phyloP scores from a whole-genome alignment of 805 yeast species.

The Hagleromyces aurorensis region DNA sequence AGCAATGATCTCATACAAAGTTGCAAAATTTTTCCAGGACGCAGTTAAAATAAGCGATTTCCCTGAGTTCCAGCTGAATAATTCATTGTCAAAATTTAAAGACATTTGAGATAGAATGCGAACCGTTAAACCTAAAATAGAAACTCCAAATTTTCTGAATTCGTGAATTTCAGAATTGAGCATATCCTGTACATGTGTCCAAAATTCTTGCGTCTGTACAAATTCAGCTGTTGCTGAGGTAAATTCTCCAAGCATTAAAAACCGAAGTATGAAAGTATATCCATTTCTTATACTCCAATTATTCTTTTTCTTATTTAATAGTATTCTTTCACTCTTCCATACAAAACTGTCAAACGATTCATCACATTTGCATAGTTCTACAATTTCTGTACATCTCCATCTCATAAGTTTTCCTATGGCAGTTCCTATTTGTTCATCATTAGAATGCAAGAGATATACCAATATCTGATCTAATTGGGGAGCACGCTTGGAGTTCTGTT shows the following conservation, averaged over 20 bases:
- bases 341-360: slow-evolving; percentile 24
- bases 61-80: slow-evolving; percentile 15
- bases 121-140: slow-evolving; percentile 56
- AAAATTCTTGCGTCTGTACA: slow-evolving; percentile 34
- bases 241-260: slow-evolving; percentile 28
- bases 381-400: slow-evolving; percentile 43
- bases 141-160: slow-evolving; percentile 57
- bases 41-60: slow-evolving; percentile 29
- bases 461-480: slow-evolving; percentile 11
- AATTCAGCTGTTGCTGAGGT: slow-evolving; percentile 7
- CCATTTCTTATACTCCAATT: slow-evolving; percentile 36
- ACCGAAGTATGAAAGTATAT: slow-evolving; percentile 49
- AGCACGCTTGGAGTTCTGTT: slow-evolving; percentile 3
- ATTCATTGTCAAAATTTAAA: slow-evolving; percentile 7
- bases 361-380: slow-evolving; percentile 11
- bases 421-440: slow-evolving; percentile 12
- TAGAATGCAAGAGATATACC: slow-evolving; percentile 16
- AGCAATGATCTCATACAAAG: slow-evolving; percentile 72
- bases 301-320: slow-evolving; percentile 27
- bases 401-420: slow-evolving; percentile 31
- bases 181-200: slow-evolving; percentile 52
- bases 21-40: slow-evolving; percentile 66
- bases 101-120: slow-evolving; percentile 31
- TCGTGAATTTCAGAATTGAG: slow-evolving; percentile 53
- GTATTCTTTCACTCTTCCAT: slow-evolving; percentile 41